These are phyloP conservation scores for Sporothrix pallida DNA, from an alignment of 2,329 filamentous ascomycete species.

Conservation along the genomic window DNA sequence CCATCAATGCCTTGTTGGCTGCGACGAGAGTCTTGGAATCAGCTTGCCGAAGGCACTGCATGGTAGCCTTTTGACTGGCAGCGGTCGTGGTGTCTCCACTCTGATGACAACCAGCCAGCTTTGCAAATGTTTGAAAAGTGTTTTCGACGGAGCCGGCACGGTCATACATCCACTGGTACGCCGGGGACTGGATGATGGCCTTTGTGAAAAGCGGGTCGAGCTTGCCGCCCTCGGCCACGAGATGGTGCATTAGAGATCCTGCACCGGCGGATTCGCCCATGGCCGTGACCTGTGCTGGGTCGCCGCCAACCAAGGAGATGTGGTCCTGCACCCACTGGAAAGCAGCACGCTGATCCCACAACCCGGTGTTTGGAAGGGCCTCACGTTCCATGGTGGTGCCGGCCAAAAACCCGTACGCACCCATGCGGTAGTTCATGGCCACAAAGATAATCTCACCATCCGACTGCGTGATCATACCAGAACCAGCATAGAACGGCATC, in stretches of 20 bases:
- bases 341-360: conserved; percentile 53
- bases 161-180: conserved; percentile 47
- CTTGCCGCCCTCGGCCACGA: conserved; percentile 52
- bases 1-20: conserved; percentile 43
- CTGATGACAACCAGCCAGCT: conserved; percentile 43
- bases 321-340: conserved; percentile 57
- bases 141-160: conserved; percentile 42
- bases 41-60: conserved; percentile 43
- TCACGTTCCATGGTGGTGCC: conserved; percentile 52
- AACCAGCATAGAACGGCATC: conserved; percentile 49
- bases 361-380: conserved; percentile 52
- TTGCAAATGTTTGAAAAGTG: conserved; percentile 45
- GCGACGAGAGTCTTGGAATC: conserved; percentile 38
- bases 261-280: conserved; percentile 60
- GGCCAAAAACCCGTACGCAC: conserved; percentile 55
- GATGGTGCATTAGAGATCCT: conserved; percentile 56
- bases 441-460: conserved; percentile 53
- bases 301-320: conserved; percentile 54
- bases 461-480: conserved; percentile 45
- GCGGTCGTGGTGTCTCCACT: conserved; percentile 35
- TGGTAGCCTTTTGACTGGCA: neutral
- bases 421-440: conserved; percentile 56
- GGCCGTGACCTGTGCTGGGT: conserved; percentile 53
- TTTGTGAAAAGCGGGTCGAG: conserved; percentile 51
- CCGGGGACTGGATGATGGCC: conserved; percentile 46